Percentiles rank a stretch among this genome's conserved stretches.
These are phyloP conservation scores for Neodidymelliopsis sp. DNA, from an alignment of 2,329 filamentous ascomycete species.

Conservation along the genomic window DNA sequence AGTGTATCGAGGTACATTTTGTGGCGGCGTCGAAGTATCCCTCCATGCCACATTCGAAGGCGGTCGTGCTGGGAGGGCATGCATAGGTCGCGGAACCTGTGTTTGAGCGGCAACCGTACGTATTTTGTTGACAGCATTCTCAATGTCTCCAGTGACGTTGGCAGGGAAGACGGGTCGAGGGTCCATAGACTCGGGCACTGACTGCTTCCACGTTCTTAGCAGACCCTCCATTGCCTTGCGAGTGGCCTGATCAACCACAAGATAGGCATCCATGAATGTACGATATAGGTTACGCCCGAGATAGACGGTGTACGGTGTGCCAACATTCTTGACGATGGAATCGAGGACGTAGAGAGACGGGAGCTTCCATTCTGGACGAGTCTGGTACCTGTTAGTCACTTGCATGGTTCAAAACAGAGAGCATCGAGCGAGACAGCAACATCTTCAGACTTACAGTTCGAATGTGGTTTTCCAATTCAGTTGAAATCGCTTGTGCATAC, in stretches of 20 bases:
- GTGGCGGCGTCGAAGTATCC: constrained; percentile 77
- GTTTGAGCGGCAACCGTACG: constrained; percentile 68
- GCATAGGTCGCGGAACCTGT: constrained; percentile 56
- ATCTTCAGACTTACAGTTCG: constrained; percentile 75
- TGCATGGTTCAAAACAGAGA: constrained; percentile 11
- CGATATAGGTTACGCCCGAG: constrained; percentile 90
- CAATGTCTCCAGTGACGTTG: constrained; percentile 88
- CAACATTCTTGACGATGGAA: constrained; percentile 98
- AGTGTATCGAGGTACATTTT: constrained; percentile 42
- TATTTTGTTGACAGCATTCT: constrained; percentile 91
- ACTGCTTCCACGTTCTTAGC: constrained; percentile 97
- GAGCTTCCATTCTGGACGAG: constrained; percentile 85
- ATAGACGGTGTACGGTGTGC: constrained; percentile 95
- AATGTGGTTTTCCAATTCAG: constrained; percentile 91
- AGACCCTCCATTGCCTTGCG: constrained; percentile 95
- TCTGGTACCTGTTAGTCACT: constrained; percentile 63
- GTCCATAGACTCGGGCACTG: constrained; percentile 91
- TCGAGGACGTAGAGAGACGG: constrained; percentile 97
- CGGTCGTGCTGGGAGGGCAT: constrained; percentile 48
- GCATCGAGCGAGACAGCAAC: constrained; percentile 47
- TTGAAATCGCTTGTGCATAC: constrained; percentile 90
- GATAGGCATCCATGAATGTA: constrained; percentile 97
- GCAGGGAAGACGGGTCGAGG: constrained; percentile 89
- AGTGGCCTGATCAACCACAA: constrained; percentile 81
- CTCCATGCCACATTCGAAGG: constrained; percentile 66